Percentiles rank a stretch among this genome's conserved stretches.
These are phyloP conservation scores for Alternaria infectoria DNA, from an alignment of 2,329 filamentous ascomycete species.

Conservation along the genomic window DNA sequence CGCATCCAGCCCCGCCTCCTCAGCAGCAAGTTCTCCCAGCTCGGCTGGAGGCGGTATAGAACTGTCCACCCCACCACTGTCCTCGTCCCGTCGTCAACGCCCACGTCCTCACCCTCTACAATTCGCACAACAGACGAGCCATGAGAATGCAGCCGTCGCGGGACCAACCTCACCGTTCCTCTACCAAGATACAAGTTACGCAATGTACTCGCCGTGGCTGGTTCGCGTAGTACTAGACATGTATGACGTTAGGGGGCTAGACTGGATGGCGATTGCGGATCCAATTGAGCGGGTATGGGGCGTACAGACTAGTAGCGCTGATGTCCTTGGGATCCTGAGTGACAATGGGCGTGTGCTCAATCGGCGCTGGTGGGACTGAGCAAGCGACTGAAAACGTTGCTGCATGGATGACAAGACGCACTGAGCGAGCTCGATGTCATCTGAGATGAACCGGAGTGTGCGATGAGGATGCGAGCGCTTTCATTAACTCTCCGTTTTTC, in stretches of 20 bases:
- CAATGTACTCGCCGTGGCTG: slow-evolving; percentile 46
- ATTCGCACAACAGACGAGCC: slow-evolving; percentile 11
- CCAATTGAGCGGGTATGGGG: slow-evolving; percentile 44
- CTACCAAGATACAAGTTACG: slow-evolving; percentile 36
- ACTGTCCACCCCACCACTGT: slow-evolving; percentile 5
- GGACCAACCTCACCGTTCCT: slow-evolving; percentile 28
- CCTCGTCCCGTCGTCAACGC: not conserved
- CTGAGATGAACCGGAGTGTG: not conserved
- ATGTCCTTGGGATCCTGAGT: slow-evolving; percentile 44
- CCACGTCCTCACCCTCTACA: slow-evolving; percentile 20
- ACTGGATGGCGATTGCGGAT: slow-evolving; percentile 48
- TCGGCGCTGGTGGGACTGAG: slow-evolving; percentile 46
- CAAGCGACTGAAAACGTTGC: not conserved
- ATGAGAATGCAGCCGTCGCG: slow-evolving; percentile 1
- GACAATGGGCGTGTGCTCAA: slow-evolving; percentile 43
- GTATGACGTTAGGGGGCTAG: slow-evolving; percentile 42
- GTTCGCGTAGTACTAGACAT: slow-evolving; percentile 46
- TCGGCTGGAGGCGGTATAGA: slow-evolving; percentile 19
- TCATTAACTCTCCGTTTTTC: not conserved
- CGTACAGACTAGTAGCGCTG: slow-evolving; percentile 40
- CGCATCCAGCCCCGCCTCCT: slow-evolving; percentile 25
- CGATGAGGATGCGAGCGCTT: not conserved
- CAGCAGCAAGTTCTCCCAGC: slow-evolving; percentile 34
- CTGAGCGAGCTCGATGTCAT: not conserved
- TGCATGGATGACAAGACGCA: not conserved